phyloP scores from a whole-genome alignment of 2,329 filamentous ascomycete species.

The Monascus ruber region DNA sequence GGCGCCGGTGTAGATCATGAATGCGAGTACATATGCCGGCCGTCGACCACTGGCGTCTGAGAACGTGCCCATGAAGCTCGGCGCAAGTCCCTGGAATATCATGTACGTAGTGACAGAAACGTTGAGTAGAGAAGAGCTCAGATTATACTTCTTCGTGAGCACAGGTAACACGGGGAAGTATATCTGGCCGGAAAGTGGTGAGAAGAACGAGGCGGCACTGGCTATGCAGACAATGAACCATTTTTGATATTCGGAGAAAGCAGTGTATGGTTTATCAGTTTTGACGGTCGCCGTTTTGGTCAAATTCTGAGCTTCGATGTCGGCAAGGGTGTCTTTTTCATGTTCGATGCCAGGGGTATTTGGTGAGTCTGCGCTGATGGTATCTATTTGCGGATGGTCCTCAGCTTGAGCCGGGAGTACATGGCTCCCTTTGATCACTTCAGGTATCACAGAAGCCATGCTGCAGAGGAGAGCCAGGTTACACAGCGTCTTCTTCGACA shows the following conservation, averaged over 20 bases:
- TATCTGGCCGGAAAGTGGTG: conserved; percentile 26
- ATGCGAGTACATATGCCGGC: conserved; percentile 50
- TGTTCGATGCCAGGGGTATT: background rate
- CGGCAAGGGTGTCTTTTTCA: background rate
- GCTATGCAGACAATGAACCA: conserved; percentile 22
- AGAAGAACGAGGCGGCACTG: conserved; percentile 25
- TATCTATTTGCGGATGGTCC: too few species aligned
- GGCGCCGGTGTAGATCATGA: conserved; percentile 32
- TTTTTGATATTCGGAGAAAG: conserved; percentile 17
- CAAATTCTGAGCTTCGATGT: background rate
- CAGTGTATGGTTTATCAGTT: conserved; percentile 8
- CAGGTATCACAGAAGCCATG: too few species aligned
- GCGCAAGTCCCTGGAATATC: conserved; percentile 52
- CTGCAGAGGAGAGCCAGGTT: too few species aligned
- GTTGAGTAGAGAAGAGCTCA: conserved; percentile 3
- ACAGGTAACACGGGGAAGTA: conserved; percentile 27
- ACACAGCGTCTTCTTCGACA: too few species aligned
- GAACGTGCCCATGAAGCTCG: conserved; percentile 51
- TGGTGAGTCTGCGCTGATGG: background rate
- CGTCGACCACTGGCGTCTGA: conserved; percentile 50
- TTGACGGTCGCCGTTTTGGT: conserved; percentile 1
- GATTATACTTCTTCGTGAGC: conserved; percentile 9
- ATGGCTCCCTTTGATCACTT: too few species aligned
- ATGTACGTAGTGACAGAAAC: conserved; percentile 7
- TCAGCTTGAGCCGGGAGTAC: too few species aligned